Percentiles rank a stretch among this genome's conserved stretches.
These are phyloP conservation scores for Fusarium pseudonygamai DNA, from an alignment of 2,329 filamentous ascomycete species.

Conservation along the genomic window DNA sequence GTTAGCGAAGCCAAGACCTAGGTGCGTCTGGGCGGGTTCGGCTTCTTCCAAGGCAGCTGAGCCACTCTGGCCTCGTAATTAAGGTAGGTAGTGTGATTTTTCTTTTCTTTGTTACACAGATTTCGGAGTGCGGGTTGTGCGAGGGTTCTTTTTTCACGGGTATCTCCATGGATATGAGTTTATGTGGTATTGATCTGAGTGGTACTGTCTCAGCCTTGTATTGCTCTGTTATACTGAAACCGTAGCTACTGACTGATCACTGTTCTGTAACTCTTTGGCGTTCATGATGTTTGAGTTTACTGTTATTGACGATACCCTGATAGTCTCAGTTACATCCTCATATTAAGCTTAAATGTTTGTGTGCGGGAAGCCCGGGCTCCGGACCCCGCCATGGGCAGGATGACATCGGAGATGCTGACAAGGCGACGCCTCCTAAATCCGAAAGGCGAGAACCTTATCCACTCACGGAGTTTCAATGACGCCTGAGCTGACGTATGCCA, in stretches of 20 bases:
- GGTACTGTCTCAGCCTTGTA: not conserved
- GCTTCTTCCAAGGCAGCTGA: conserved; percentile 29
- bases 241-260: fast-evolving
- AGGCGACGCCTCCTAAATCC: conserved; percentile 8
- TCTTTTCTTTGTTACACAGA: not conserved
- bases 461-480: conserved; percentile 14
- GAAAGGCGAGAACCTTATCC: conserved; percentile 9
- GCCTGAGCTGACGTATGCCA: conserved; percentile 19
- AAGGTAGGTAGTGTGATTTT: not conserved
- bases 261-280: not conserved
- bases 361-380: not conserved
- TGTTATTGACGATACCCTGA: not conserved
- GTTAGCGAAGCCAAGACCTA: conserved; percentile 18
- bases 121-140: not conserved
- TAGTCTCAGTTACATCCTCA: not conserved
- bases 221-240: not conserved
- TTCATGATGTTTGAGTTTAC: not conserved
- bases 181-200: not conserved
- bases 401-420: conserved; percentile 13
- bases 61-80: conserved; percentile 28
- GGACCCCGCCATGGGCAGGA: not conserved
- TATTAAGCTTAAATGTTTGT: conserved; percentile 21
- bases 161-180: not conserved
- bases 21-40: not conserved
- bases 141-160: not conserved